Evolutionary conservation across 345 rosid species (phyloP).

Genomic region (Salix purpurea): DNA sequence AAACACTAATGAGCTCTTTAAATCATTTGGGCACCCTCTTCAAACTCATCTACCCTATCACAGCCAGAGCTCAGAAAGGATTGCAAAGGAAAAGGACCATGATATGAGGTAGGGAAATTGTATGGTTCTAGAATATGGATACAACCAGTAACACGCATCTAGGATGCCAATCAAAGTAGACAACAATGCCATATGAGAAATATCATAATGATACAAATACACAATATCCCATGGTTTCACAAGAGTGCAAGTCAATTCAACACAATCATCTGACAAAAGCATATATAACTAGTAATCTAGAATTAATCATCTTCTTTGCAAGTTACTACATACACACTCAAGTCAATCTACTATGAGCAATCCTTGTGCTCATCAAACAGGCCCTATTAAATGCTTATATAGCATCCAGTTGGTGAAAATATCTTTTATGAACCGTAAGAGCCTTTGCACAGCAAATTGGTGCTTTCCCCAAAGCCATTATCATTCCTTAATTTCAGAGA

Average conservation of each 20-base stretch:
- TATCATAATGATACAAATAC: background rate
- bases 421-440: background rate
- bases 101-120: background rate
- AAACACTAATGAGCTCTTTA: background rate
- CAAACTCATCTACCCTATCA: conserved; percentile 1
- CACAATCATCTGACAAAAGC: background rate
- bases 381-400: background rate
- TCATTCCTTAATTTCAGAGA: background rate
- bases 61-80: background rate
- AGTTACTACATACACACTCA: background rate
- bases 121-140: background rate
- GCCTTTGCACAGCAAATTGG: background rate
- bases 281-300: background rate
- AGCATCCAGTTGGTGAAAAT: background rate
- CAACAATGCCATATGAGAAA: background rate
- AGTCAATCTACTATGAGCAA: background rate
- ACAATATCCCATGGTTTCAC: background rate
- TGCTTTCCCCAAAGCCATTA: background rate
- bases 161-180: background rate
- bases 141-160: background rate
- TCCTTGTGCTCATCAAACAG: background rate
- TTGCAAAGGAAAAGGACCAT: background rate
- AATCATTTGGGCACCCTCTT: background rate
- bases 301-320: background rate
- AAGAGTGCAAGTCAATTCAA: background rate